These are phyloP conservation scores for Isatis tinctoria DNA, from an alignment of 345 rosid species.

Conservation along the genomic window DNA sequence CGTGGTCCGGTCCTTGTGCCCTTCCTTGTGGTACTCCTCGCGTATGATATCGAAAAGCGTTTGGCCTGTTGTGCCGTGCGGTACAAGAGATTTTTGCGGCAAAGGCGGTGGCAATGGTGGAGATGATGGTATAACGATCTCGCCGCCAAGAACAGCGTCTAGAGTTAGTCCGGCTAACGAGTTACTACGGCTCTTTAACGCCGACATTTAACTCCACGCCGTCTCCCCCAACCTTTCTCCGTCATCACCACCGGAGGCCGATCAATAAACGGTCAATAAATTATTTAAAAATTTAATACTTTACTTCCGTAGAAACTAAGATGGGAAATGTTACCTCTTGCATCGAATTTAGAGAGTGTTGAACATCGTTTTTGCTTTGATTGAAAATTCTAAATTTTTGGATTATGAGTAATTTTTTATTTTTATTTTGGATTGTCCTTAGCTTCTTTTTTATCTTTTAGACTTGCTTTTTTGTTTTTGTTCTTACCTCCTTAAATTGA, in stretches of 20 bases:
- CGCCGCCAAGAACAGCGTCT: conserved; percentile 41
- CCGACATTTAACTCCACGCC: conserved; percentile 45
- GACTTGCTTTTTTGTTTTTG: background rate
- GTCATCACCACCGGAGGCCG: background rate
- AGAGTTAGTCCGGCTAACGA: conserved; percentile 38
- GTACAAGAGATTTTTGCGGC: conserved; percentile 2
- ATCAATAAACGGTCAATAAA: background rate
- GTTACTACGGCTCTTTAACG: conserved; percentile 40
- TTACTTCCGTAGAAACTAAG: background rate
- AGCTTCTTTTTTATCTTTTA: background rate
- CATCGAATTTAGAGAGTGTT: conserved; percentile 20
- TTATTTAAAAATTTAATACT: background rate
- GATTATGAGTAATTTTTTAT: background rate
- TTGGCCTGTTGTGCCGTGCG: conserved; percentile 31
- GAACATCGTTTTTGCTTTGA: conserved; percentile 3
- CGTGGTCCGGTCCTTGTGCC: conserved; percentile 54
- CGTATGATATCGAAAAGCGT: conserved; percentile 65
- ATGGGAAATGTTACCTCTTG: conserved; percentile 23
- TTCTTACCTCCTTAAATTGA: background rate
- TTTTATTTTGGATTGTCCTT: background rate
- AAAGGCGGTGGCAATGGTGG: conserved; percentile 22
- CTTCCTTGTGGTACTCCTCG: conserved; percentile 45
- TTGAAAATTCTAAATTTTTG: background rate
- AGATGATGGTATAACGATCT: conserved; percentile 25
- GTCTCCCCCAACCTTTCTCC: conserved; percentile 20